Evolutionary conservation across 306 rosid species (phyloP), one percentile per base, ranked within the genome.

Genomic region (Acacia melanoxylon): DNA sequence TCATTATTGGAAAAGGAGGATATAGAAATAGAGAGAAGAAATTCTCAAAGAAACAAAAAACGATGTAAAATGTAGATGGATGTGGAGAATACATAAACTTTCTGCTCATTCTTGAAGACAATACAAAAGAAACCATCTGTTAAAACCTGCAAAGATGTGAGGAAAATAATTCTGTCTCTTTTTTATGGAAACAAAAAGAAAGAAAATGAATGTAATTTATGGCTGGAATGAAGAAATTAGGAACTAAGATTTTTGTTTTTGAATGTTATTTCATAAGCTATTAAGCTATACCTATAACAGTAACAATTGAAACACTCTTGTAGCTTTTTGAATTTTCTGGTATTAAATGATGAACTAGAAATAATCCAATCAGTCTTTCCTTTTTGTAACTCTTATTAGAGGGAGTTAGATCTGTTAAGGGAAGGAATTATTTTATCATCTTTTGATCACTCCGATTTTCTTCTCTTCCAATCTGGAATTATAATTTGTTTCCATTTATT

Each of bases 341-440:
- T 24, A 13, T 24, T 5, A 71, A 44, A 22, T 44, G 56, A 35
- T 51, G 63, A 73, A 29, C 52, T 73, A 49, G 15, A 51, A 51
- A 29, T 73, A 73, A 37, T 73, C 42, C 35, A 20, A 31, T 33
- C 74, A 20, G 62, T 71, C 35, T 59, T 59, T 71, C n/a, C 78
- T 42, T 72, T 80, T 31, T 9, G 17, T 80, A 45, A n/a, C 52
- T 56, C 8, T 35, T 61, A n/a, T 56, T 22, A 45, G 27, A 72
- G 48, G 52, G 69, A 80, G 40, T 69, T 14, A 8, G 42, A 42
- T 79, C 17, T 51, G 61, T 33, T 66, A 27, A 31, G 6, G 69
- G 62, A 73, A 49, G 27, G 44, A 12, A 41, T 20, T 56, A 70
- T 27, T 29, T 27, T 31, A 72, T 11, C 58, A 37, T 80, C 65